Percentiles rank a stretch among this genome's conserved stretches.
phyloP scores from a whole-genome alignment of 345 rosid genomes.

The Brassica napus region Da-Ae NC_063441.1:15622001-15622500 shows the following conservation, averaged over 20 bases:
- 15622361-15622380: slow-evolving; percentile 33
- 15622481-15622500: slow-evolving; percentile 22
- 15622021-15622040: slow-evolving; percentile 8
- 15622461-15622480: slow-evolving; percentile 14
- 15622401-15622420: slow-evolving; percentile 43
- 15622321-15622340: slow-evolving; percentile 48
- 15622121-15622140: slow-evolving; percentile 15
- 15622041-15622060: not conserved
- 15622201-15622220: slow-evolving; percentile 13
- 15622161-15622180: slow-evolving; percentile 15
- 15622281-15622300: slow-evolving; percentile 24
- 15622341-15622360: slow-evolving; percentile 59
- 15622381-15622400: not conserved
- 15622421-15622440: slow-evolving; percentile 44
- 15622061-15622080: slow-evolving; percentile 16
- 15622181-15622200: slow-evolving; percentile 36
- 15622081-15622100: slow-evolving; percentile 13
- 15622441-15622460: slow-evolving; percentile 43
- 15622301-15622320: slow-evolving; percentile 41
- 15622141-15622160: slow-evolving; percentile 10
- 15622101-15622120: slow-evolving; percentile 12
- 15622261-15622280: slow-evolving; percentile 9
- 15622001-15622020: slow-evolving; percentile 11
- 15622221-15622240: slow-evolving; percentile 28
- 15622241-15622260: slow-evolving; percentile 18